Conservation (phyloP, 768 basidiomycete genomes). For the Psilocybe cyanescens region DNA sequence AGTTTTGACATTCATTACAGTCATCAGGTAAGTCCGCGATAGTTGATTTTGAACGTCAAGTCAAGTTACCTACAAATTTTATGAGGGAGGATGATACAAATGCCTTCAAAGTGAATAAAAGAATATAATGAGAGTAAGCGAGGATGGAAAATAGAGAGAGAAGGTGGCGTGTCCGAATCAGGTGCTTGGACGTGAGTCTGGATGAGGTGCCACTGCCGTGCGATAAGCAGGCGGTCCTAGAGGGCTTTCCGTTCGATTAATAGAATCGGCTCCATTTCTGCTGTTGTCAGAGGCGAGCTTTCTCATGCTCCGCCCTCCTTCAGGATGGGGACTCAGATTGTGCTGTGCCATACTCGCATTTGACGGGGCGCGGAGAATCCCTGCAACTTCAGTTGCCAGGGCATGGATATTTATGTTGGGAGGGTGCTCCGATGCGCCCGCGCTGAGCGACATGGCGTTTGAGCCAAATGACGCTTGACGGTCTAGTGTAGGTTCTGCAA, state of each 20-base stretch:
- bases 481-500: background rate
- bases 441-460: background rate
- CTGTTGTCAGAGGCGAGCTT: background rate
- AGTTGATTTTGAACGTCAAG: too few relatives aligned
- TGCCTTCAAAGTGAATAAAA: background rate
- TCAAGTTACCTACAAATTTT: too few relatives aligned
- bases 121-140: background rate
- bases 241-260: background rate
- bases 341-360: background rate
- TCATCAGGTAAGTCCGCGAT: too few relatives aligned
- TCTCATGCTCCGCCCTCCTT: background rate
- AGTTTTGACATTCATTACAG: too few relatives aligned
- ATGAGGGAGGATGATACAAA: too few relatives aligned
- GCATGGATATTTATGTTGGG: constrained; percentile 18
- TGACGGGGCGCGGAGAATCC: constrained; percentile 12
- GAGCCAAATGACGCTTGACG: constrained; percentile 10
- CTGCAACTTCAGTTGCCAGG: constrained; percentile 22
- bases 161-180: background rate
- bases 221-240: constrained; percentile 14
- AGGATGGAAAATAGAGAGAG: background rate
- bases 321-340: background rate
- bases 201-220: background rate
- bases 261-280: constrained; percentile 1
- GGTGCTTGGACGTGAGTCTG: background rate
- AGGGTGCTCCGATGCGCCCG: background rate